Percentiles rank a stretch among this genome's conserved stretches.
Conservation (phyloP, 2,329 filamentous ascomycete genomes). For the Paecilomyces dactylethromorphus region DNA sequence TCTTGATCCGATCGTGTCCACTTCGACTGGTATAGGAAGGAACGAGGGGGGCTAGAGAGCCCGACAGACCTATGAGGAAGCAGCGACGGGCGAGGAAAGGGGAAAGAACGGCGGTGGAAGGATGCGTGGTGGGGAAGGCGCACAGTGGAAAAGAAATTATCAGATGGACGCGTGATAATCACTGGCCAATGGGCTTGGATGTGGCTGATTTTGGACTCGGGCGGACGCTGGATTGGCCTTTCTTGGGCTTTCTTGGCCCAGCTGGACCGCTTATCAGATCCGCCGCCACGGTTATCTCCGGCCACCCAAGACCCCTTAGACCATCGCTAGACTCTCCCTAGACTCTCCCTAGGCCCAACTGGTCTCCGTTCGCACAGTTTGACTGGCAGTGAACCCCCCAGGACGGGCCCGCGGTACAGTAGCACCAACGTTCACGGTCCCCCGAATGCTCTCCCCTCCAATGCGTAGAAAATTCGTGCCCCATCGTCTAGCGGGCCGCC, state of each 20-base stretch:
- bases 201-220: not conserved
- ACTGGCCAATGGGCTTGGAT: not conserved
- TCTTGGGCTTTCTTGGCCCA: not conserved
- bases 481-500: not conserved
- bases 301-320: not conserved
- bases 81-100: not conserved
- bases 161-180: not conserved
- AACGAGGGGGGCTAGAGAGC: not conserved
- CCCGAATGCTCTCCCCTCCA: not conserved
- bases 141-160: not conserved
- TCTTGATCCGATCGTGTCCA: not conserved
- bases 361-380: not conserved
- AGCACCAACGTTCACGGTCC: not conserved
- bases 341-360: not conserved
- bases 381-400: not conserved
- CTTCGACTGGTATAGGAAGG: not conserved
- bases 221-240: not conserved
- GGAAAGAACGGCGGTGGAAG: not conserved
- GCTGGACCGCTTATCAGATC: not conserved
- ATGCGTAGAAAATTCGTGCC: not conserved
- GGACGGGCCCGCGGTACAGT: not conserved
- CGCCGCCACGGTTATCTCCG: not conserved
- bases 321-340: too few relatives aligned
- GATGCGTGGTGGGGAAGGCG: not conserved
- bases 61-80: not conserved